Base-by-base conservation (phyloP, 306 rosid species). In the Cucumis melo region DNA sequence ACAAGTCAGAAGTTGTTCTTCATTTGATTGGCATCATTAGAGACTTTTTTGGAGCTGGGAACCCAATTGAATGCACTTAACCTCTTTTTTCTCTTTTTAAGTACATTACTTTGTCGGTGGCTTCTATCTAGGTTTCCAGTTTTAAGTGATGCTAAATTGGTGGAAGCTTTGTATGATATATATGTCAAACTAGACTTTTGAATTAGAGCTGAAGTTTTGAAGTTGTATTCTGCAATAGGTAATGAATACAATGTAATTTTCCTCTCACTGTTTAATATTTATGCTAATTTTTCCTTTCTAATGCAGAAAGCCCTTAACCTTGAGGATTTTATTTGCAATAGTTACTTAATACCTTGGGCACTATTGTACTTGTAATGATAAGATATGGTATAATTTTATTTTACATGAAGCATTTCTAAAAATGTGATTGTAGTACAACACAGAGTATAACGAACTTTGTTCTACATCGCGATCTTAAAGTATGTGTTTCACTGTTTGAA, bases 391-490 rank as follows among this genome's bases (percentile, higher is more conserved):
- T n/a, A n/a, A n/a, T n/a, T n/a, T n/a, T n/a, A n/a, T n/a, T n/a
- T n/a, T n/a, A n/a, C n/a, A n/a, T n/a, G n/a, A n/a, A n/a, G n/a
- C n/a, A n/a, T n/a, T n/a, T n/a, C n/a, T n/a, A n/a, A n/a, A n/a
- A n/a, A n/a, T n/a, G n/a, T n/a, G n/a, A n/a, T n/a, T n/a, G n/a
- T n/a, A n/a, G n/a, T n/a, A n/a, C n/a, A n/a, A n/a, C n/a, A n/a
- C n/a, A n/a, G n/a, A n/a, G n/a, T n/a, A n/a, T n/a, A n/a, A n/a
- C 93, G 2, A 95, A 90, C 77, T 95, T 38, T 70, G 99, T 95
- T 83, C 87, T 95, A 27, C 99, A 95, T 84, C 99, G 99, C 5
- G 99, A 95, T 84, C 87, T 95, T 59, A 95, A 95, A 87, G 99
- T 95, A 89, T 50, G 78, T 65, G 41, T 29, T 68, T 60, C 77